Evolutionary conservation across 768 basidiomycete genomes (phyloP).

Genomic region (Russula sp.): DNA sequence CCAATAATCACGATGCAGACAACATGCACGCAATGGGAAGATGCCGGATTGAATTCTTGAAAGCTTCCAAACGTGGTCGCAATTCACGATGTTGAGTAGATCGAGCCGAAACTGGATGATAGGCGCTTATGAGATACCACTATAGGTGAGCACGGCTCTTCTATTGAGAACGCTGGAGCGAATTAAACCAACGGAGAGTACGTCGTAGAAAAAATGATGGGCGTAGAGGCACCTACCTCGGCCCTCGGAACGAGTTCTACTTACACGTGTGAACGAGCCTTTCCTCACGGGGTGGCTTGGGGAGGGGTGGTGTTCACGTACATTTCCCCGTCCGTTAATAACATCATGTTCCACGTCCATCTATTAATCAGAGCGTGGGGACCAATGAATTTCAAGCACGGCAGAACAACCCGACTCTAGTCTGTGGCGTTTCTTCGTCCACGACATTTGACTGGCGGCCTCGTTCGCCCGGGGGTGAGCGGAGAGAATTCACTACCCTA

Average conservation of each 20-base stretch:
- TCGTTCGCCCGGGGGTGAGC: not conserved
- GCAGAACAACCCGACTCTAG: not conserved
- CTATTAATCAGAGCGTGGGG: not conserved
- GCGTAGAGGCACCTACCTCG: not conserved
- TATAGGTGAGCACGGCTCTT: not conserved
- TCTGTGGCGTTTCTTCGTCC: not conserved
- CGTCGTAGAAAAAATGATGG: not conserved
- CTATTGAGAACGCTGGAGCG: not conserved
- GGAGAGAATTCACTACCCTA: not conserved
- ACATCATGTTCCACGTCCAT: not conserved
- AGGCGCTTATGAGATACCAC: not conserved
- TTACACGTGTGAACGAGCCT: not conserved
- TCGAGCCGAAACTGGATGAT: not conserved
- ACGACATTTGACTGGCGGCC: no score
- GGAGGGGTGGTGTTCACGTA: constrained; percentile 2
- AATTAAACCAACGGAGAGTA: not conserved
- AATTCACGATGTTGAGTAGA: not conserved
- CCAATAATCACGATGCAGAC: not conserved
- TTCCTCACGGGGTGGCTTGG: not conserved
- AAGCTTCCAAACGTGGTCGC: constrained; percentile 7
- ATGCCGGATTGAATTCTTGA: not conserved
- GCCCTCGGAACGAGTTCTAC: constrained; percentile 1
- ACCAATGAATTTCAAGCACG: not conserved
- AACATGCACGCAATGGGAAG: not conserved
- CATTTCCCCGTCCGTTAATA: not conserved